Percentiles rank a stretch among this genome's conserved stretches.
These are phyloP conservation scores for Friedmanniomyces simplex DNA, from an alignment of 495 filamentous ascomycete genomes.

Conservation along the genomic window DNA sequence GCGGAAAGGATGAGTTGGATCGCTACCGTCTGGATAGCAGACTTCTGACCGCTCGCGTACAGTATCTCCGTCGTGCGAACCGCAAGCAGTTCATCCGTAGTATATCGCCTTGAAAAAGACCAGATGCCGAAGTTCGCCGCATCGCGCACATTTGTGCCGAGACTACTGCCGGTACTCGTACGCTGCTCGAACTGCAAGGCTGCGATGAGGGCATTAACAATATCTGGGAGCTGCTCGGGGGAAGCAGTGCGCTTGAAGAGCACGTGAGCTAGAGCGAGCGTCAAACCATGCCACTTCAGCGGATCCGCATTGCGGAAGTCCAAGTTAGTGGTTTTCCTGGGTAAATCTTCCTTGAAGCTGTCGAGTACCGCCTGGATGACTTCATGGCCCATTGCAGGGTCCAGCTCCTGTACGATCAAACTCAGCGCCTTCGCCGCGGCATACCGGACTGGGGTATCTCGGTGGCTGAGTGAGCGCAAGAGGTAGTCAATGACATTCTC, in stretches of 20 bases:
- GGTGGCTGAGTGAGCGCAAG: slow-evolving; percentile 59
- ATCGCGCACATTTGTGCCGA: slow-evolving; percentile 92
- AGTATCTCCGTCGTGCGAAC: slow-evolving; percentile 35
- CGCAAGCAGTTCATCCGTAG: slow-evolving; percentile 61
- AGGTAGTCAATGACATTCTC: slow-evolving; percentile 67
- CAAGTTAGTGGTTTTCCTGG: slow-evolving; percentile 47
- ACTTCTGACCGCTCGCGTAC: slow-evolving; percentile 22
- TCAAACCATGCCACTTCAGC: slow-evolving; percentile 82
- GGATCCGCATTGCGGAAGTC: slow-evolving; percentile 66
- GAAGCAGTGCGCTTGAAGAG: slow-evolving; percentile 70
- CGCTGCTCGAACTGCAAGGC: slow-evolving; percentile 80
- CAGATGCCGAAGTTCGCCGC: slow-evolving; percentile 94
- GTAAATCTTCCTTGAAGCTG: slow-evolving; percentile 62
- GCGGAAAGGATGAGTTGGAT: slow-evolving; percentile 70
- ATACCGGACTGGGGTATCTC: slow-evolving; percentile 79
- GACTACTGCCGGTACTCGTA: slow-evolving; percentile 63
- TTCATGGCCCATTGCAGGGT: slow-evolving; percentile 67
- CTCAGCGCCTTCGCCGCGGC: slow-evolving; percentile 89
- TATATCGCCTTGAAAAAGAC: slow-evolving; percentile 81
- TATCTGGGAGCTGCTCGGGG: slow-evolving; percentile 50
- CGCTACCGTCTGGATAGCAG: slow-evolving; percentile 65
- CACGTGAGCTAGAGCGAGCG: slow-evolving; percentile 75
- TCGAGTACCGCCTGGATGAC: slow-evolving; percentile 77
- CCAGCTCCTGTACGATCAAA: slow-evolving; percentile 67
- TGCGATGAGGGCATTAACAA: slow-evolving; percentile 58